Evolutionary conservation across 2,329 filamentous ascomycete species (phyloP).

Genomic region (Epichloe festucae): DNA sequence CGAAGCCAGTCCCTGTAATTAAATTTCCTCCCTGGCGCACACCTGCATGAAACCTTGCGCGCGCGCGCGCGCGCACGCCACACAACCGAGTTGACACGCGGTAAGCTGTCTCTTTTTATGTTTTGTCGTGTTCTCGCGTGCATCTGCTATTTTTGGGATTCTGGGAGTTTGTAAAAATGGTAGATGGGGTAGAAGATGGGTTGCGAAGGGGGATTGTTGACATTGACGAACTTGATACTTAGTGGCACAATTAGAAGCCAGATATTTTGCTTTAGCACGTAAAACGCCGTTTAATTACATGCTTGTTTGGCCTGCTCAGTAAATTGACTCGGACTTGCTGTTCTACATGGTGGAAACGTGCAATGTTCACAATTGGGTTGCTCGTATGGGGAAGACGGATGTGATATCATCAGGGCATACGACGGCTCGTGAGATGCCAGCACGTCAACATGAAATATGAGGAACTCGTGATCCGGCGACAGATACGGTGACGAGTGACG

Average conservation of each 20-base stretch:
- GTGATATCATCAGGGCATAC: too few species aligned
- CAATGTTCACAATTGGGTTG: too few species aligned
- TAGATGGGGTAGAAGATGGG: slow-evolving; percentile 10
- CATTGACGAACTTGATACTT: slow-evolving; percentile 1
- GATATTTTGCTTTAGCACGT: not conserved
- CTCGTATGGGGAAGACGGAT: too few species aligned
- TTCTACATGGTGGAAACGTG: too few species aligned
- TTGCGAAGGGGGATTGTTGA: slow-evolving; percentile 2
- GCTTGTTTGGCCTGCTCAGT: not conserved
- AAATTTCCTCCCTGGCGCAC: slow-evolving; percentile 25
- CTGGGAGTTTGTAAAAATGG: slow-evolving; percentile 24
- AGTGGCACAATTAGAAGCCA: slow-evolving; percentile 5
- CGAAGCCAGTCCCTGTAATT: slow-evolving; percentile 30
- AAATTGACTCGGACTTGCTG: too few species aligned
- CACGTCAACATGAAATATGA: too few species aligned
- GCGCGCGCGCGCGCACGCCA: not conserved
- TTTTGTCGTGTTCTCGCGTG: slow-evolving; percentile 10
- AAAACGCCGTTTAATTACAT: not conserved
- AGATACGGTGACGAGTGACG: too few species aligned
- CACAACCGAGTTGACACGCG: slow-evolving; percentile 4
- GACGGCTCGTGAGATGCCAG: too few species aligned
- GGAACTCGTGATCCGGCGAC: too few species aligned
- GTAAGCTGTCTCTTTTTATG: not conserved
- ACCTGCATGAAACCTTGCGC: slow-evolving; percentile 16
- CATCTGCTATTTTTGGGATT: slow-evolving; percentile 15